Conservation (phyloP, 805 yeast species). For the Wickerhamiella dianesei region DNA sequence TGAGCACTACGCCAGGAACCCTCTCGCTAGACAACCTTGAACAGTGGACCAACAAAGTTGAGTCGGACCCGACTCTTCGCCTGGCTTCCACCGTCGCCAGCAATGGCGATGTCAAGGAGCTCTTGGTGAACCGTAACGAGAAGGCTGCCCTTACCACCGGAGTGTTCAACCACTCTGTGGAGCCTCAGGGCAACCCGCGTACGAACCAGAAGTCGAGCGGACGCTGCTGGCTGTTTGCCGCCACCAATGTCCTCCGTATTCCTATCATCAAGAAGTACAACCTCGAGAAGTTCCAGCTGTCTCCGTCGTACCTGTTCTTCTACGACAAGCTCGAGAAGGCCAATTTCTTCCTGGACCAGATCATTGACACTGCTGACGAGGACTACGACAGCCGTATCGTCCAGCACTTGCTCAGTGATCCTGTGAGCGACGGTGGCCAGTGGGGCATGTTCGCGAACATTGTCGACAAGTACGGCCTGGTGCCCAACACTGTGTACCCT, state of each 20-base stretch:
- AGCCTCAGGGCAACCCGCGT: slow-evolving; percentile 46
- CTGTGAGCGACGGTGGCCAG: slow-evolving; percentile 78
- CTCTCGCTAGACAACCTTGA: slow-evolving; percentile 13
- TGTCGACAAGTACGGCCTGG: slow-evolving; percentile 66
- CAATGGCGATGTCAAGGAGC: slow-evolving; percentile 19
- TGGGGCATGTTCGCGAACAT: slow-evolving; percentile 71
- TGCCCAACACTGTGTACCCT: slow-evolving; percentile 61
- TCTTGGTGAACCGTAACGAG: slow-evolving; percentile 21
- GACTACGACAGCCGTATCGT: slow-evolving; percentile 58
- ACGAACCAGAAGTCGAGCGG: slow-evolving; percentile 68
- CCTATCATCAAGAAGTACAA: slow-evolving; percentile 48
- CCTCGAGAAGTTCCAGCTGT: slow-evolving; percentile 54
- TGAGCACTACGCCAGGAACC: not conserved
- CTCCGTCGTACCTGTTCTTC: slow-evolving; percentile 69
- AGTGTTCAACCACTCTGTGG: slow-evolving; percentile 32
- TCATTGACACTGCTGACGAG: slow-evolving; percentile 50
- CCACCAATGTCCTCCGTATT: slow-evolving; percentile 58
- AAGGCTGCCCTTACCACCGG: slow-evolving; percentile 18
- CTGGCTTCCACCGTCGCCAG: slow-evolving; percentile 24
- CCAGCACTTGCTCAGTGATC: slow-evolving; percentile 49
- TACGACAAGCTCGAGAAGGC: slow-evolving; percentile 80
- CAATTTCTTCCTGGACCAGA: slow-evolving; percentile 65
- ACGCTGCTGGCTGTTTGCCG: slow-evolving; percentile 82
- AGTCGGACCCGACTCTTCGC: slow-evolving; percentile 19
- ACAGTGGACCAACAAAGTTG: slow-evolving; percentile 20